Base-by-base conservation (phyloP, 805 yeast species). In the Myxozyma neotropica region DNA sequence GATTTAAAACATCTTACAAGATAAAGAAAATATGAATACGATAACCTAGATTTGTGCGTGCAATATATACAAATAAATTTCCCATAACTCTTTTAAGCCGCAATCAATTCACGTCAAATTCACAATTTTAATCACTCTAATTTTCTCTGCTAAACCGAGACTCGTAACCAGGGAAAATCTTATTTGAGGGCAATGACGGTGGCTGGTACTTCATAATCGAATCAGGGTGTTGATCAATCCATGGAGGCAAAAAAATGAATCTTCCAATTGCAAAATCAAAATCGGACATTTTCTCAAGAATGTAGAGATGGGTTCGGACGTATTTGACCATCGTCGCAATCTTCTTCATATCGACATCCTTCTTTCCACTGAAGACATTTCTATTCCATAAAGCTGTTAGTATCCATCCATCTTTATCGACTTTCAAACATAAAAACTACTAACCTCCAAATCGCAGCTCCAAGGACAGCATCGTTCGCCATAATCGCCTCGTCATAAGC, bases 401-500 rank as follows among this genome's bases (percentile, higher is more conserved):
- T 31, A 31, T 8, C 12, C 13, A 8, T 31, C 13, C 12, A 8
- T 31, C 13, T 31, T 8, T 38, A 12, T 38, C 17, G 19, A 17
- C 13, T 12, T 19, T 13, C 13, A 6, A 42, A 23, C 8, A 23
- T 6, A 42, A 19, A 15, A 17, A 15, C 19, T 13, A 23, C 27
- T 6, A 13, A 42, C 45, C 45, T 33, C 80, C 80, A 77, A 29
- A 77, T 60, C 1, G 80, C 80, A 19, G 76, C 70, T 3, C 77
- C 78, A 49, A 77, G 67, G 6, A 72, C 78, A 1, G 77, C 70
- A 49, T 74, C 77, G 73, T 90, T 96, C 61, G 88, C 88, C 26
- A 89, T 83, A 52, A 94, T 80, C 0, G 93, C 97, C 75, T 94
- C 98, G 75, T 94, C 99, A 70, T 92, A 92, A 0, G 96, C 86